Conservation (phyloP, 139 green algal species). For the Nannochloris sp. region DNA sequence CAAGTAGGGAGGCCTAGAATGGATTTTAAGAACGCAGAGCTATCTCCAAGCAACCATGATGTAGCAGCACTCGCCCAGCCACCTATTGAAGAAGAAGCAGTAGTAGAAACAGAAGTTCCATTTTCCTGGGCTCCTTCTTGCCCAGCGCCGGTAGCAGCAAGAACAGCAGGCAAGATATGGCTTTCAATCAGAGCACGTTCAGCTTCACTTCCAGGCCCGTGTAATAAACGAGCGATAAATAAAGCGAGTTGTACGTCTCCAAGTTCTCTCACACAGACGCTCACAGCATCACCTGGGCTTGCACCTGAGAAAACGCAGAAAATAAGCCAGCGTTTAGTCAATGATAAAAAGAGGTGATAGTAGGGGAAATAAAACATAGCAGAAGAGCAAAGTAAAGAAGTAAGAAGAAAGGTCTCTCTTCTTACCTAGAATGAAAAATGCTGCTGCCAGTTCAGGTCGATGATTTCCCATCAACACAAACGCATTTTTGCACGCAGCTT, state of each 20-base stretch:
- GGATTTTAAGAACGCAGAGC: background rate
- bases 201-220: background rate
- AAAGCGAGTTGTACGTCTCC: background rate
- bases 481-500: conserved; percentile 83
- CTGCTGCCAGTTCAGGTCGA: conserved; percentile 65
- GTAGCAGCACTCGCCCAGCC: too few species aligned
- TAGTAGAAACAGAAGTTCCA: background rate
- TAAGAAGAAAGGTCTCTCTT: background rate
- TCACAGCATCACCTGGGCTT: background rate
- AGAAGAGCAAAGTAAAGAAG: background rate
- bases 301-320: background rate
- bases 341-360: background rate
- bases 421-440: conserved; percentile 80
- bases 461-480: conserved; percentile 84
- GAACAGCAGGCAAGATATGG: background rate
- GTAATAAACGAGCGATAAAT: background rate
- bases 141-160: background rate
- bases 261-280: background rate
- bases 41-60: too few species aligned
- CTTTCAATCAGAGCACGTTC: background rate
- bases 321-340: background rate
- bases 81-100: too few species aligned
- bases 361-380: background rate
- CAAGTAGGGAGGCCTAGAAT: background rate
- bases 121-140: background rate